Base-by-base conservation (phyloP, 495 filamentous ascomycete genomes). In the Xylaria nigripes region DNA sequence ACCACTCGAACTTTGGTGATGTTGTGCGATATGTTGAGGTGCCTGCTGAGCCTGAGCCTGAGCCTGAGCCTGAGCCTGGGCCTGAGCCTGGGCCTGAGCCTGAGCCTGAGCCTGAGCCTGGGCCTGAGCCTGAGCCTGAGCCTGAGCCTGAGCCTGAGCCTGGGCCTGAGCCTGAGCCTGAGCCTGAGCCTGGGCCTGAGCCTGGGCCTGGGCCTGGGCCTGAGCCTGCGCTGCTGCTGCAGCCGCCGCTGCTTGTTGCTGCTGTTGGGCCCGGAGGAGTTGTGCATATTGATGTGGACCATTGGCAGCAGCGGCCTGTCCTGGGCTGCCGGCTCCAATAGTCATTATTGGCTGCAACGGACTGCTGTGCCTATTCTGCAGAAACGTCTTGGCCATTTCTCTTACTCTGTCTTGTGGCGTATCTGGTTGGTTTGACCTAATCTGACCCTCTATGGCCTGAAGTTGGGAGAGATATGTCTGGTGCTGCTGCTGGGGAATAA, bases 231-330 rank as follows among this genome's bases (percentile, higher is more conserved):
- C 57, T 15, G 22, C 29, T 2, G 59, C 58, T 6, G 61, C 66
- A 2, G 65, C 55, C 1, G 50, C 54, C 1, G 56, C 60, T 2
- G 63, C 63, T 34, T 76, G 70, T 19, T 67, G 65, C 43, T 74
- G 71, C 51, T 90, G 86, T 54, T 87, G 84, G 24, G 82, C 81
- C 44, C 86, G 77, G 62, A 89, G 80, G 61, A 87, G 81, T 40
- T 85, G 83, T 18, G 86, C 86, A 62, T 86, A 90, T 21, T 86
- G 78, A 54, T 88, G 85, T 6, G 84, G 83, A 45, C 72, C 63
- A 49, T 70, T 67, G 19, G 65, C 64, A 13, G 61, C 62, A n/a
- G 59, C 60, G 18, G 65, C 61, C 51, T 66, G 65, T 21, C 55
- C 59, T 9, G 56, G 58, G 12, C 66, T 72, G 13, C 84, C 85